phyloP scores from a whole-genome alignment of 2,329 filamentous ascomycete species.

The Colletotrichum theobromicola region DNA sequence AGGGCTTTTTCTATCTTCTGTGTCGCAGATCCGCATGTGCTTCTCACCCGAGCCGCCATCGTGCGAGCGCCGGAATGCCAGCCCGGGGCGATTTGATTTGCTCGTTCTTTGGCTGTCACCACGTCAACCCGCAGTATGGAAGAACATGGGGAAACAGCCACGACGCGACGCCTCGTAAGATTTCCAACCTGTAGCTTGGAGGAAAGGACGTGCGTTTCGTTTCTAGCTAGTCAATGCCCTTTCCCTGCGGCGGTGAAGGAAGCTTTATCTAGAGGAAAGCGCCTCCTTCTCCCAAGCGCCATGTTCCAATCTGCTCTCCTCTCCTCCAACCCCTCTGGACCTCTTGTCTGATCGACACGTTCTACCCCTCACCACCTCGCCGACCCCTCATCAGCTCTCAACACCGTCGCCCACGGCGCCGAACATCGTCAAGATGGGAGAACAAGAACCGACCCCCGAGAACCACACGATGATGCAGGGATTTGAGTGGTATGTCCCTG shows the following conservation, averaged over 20 bases:
- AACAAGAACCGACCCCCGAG: conserved; percentile 35
- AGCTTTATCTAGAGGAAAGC: background rate
- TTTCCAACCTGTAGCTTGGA: background rate
- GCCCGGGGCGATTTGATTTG: background rate
- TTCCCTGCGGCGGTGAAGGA: background rate
- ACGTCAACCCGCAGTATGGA: background rate
- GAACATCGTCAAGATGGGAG: conserved; percentile 1
- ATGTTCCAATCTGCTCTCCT: background rate
- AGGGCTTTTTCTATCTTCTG: background rate
- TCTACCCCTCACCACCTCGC: background rate
- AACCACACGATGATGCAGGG: conserved; percentile 69
- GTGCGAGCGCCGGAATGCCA: background rate
- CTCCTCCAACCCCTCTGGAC: background rate
- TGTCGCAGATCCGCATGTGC: background rate
- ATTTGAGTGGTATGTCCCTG: conserved; percentile 77
- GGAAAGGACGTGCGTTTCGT: background rate
- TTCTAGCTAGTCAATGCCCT: background rate
- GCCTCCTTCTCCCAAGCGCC: background rate
- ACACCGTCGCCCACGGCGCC: background rate
- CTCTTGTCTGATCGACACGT: background rate
- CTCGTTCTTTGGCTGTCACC: background rate
- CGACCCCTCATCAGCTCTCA: background rate
- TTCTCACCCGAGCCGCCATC: background rate
- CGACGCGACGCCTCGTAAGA: background rate
- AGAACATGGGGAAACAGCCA: background rate